Evolutionary conservation across 2,329 filamentous ascomycete genomes (phyloP), one percentile per base, ranked within the genome.

Genomic region (Bertia moriformis): DNA sequence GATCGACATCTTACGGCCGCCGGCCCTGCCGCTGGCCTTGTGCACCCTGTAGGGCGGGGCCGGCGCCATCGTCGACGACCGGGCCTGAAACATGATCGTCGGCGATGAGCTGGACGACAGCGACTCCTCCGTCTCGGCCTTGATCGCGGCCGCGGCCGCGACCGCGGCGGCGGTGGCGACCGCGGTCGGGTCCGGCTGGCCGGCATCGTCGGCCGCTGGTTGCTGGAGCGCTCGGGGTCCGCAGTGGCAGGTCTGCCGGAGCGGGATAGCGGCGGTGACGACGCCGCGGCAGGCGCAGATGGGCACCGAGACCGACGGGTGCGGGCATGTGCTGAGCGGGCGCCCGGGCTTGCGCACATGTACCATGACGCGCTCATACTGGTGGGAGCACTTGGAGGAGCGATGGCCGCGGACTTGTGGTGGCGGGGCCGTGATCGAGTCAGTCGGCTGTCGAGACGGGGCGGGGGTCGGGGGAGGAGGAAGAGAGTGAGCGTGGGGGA

Each of bases 361-460:
- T 3, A 83, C 64, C 66, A 84, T 74, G 22, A 83, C 60, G 42
- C 79, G 72, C 48, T 83, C 78, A 45, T 68, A 66, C 43, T 66
- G 67, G 52, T 85, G 80, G 37, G 71, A 77, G 56, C 80, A 85
- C 63, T 81, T 83, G 39, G 79, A 83, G 19, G 80, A 84, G 49
- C 80, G 75, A 56, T 85, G 80, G 41, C 80, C 80, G 50, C 79
- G 75, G 48, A 84, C 84, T 54, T 80, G 84, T 51, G 79, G 78
- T 65, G 74, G 74, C 79, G 84, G 48, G 24, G 46, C 37, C 41
- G 37, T 35, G 19, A n/a, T 5, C 37, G 14, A 38, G 18, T 24
- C 20, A 41, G 38, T 41, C 49, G 15, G 14, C 19, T 18, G n/a
- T n/a, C 27, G 4, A 30, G 19, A 42, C 20, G 27, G 29, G 4